phyloP scores from a whole-genome alignment of 2,329 filamentous ascomycete species.

The Nothomitra cinnamomea region DNA sequence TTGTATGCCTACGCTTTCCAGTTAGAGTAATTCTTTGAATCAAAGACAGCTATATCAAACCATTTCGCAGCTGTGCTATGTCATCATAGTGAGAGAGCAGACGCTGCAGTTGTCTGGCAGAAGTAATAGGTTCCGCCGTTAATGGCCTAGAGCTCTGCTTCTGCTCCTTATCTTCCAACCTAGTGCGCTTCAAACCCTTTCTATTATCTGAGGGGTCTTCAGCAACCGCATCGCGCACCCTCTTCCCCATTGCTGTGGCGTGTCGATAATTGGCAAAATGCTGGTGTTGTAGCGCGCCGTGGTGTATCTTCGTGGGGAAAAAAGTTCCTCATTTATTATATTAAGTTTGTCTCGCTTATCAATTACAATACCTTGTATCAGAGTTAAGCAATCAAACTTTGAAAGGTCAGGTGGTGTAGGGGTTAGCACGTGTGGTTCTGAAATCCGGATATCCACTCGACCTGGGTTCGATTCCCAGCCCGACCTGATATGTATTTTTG shows the following conservation, averaged over 20 bases:
- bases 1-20: conserved; percentile 20
- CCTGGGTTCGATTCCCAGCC: conserved; percentile 6
- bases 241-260: conserved; percentile 2
- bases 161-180: neutral
- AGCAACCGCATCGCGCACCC: neutral
- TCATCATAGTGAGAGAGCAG: conserved; percentile 2
- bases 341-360: no score
- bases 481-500: conserved; percentile 1
- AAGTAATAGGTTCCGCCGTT: conserved; percentile 2
- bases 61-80: conserved; percentile 3
- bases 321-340: no score
- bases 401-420: conserved; percentile 4
- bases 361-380: neutral
- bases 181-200: neutral
- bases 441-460: neutral
- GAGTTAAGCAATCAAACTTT: neutral
- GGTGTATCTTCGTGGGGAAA: no score
- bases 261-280: neutral
- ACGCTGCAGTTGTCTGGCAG: conserved; percentile 4
- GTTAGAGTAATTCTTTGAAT: neutral
- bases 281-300: neutral
- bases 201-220: neutral
- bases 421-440: conserved; percentile 5
- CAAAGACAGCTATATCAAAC: neutral
- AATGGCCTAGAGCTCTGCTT: neutral